Conservation (phyloP, 1,139 yeast genomes). For the Entelexis paramagnoliae region DNA sequence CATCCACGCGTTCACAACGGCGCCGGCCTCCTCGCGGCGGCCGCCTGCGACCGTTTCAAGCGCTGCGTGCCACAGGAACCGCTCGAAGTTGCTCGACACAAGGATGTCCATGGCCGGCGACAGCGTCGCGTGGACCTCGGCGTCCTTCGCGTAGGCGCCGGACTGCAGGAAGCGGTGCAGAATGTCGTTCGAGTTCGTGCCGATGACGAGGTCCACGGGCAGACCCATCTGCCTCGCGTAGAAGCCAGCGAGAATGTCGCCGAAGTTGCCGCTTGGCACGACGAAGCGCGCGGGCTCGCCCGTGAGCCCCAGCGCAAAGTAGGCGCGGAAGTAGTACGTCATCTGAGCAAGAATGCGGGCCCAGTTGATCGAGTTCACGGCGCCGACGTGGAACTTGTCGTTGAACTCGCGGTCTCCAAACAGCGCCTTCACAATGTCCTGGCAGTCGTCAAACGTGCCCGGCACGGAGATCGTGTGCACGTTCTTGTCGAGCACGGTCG, state of each 20-base stretch:
- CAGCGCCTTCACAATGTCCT: slow-evolving; percentile 85
- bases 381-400: slow-evolving; percentile 84
- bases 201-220: slow-evolving; percentile 80
- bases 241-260: slow-evolving; percentile 94
- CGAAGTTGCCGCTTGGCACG: slow-evolving; percentile 97
- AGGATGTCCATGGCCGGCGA: slow-evolving; percentile 99
- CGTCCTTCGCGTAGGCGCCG: slow-evolving; percentile 63
- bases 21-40: slow-evolving; percentile 64
- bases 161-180: slow-evolving; percentile 81
- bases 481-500: slow-evolving; percentile 87
- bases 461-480: slow-evolving; percentile 91
- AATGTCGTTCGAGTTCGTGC: slow-evolving; percentile 92
- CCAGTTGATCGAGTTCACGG: slow-evolving; percentile 97
- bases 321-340: slow-evolving; percentile 89
- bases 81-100: slow-evolving; percentile 89
- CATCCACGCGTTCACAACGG: slow-evolving; percentile 67
- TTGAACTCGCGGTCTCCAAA: slow-evolving; percentile 86
- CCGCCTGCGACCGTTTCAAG: slow-evolving; percentile 49
- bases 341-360: slow-evolving; percentile 96
- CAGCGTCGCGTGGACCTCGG: slow-evolving; percentile 67
- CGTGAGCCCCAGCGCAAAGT: slow-evolving; percentile 52
- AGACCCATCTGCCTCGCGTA: slow-evolving; percentile 93
- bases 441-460: slow-evolving; percentile 97
- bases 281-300: slow-evolving; percentile 49
- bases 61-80: slow-evolving; percentile 88